Base-by-base conservation (phyloP, 768 basidiomycete genomes). In the Termitomyces sp. region DNA sequence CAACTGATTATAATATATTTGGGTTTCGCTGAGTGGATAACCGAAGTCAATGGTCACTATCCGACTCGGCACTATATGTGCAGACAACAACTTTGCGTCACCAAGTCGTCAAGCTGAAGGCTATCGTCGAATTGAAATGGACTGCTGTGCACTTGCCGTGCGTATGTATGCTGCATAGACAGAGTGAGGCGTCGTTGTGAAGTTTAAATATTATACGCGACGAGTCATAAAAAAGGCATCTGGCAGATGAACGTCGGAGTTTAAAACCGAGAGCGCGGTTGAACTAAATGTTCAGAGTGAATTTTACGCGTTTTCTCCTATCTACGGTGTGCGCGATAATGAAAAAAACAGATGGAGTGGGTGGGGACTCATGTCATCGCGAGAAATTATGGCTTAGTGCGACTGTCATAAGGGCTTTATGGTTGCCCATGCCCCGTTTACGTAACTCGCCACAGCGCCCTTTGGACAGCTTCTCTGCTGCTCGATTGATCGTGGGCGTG, bases 401-500 rank as follows among this genome's bases (percentile, higher is more conserved):
- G 32, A 35, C 32, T 17, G 51, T 34, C 19, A 34, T 35, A 10
- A 21, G 30, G 21, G 43, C 17, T 17, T 35, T 22, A 32, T n/a
- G 35, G 35, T 26, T 38, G 38, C 45, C 45, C 14, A 49, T 37
- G 35, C 21, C 15, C 22, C 47, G 51, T 21, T 60, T 60, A 60
- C 58, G 52, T 60, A 60, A 60, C 48, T 54, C 55, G 58, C 58
- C 58, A 55, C 58, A 59, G 58, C 40, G 54, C 48, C 26, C 30
- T 10, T 35, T 45, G 24, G 15, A 35, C 41, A 24, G 35, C 42
- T 51, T 50, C 32, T 32, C 10, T 32, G 30, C 30, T 49, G 26
- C 52, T 35, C 45, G 56, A 57, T 60, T 60, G 59, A 60, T 60
- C 56, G 56, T 60, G 59, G 59, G 56, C 59, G 59, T 58, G 59